Evolutionary conservation across 2,329 filamentous ascomycete genomes (phyloP).

Genomic region (Alternaria ventricosa): DNA sequence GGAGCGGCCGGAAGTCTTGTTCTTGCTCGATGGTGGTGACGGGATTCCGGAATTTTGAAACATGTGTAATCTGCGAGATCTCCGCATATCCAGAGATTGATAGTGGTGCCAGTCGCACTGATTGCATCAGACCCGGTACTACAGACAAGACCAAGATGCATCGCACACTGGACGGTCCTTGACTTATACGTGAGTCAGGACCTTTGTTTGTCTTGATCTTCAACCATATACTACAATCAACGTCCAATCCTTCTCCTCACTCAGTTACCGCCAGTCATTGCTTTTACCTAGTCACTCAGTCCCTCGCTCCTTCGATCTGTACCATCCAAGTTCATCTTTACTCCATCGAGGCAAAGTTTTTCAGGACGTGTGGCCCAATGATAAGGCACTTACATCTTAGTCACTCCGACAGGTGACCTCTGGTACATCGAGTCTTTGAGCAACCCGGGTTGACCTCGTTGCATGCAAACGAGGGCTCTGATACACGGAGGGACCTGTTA

Average conservation of each 20-base stretch:
- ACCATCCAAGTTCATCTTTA: no score
- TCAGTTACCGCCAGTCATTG: not conserved
- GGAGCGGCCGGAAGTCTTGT: no score
- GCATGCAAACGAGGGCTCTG: no score
- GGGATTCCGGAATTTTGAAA: not conserved
- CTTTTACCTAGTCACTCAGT: no score
- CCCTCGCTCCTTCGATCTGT: no score
- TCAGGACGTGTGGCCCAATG: not conserved
- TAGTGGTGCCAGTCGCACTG: not conserved
- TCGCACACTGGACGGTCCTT: not conserved
- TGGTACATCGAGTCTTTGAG: no score
- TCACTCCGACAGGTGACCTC: no score
- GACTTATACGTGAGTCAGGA: not conserved
- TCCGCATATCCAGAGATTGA: not conserved
- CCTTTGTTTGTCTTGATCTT: not conserved
- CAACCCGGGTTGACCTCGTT: no score
- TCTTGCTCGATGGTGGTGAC: not conserved
- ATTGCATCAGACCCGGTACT: not conserved
- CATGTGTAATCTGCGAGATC: not conserved
- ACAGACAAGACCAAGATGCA: not conserved
- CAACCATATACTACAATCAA: not conserved
- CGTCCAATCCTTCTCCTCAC: not conserved
- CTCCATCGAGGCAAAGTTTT: no score
- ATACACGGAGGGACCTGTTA: no score
- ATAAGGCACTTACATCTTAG: not conserved